Evolutionary conservation across 73 alveolate species (phyloP).

Genomic region (Breviolum minutum): DNA sequence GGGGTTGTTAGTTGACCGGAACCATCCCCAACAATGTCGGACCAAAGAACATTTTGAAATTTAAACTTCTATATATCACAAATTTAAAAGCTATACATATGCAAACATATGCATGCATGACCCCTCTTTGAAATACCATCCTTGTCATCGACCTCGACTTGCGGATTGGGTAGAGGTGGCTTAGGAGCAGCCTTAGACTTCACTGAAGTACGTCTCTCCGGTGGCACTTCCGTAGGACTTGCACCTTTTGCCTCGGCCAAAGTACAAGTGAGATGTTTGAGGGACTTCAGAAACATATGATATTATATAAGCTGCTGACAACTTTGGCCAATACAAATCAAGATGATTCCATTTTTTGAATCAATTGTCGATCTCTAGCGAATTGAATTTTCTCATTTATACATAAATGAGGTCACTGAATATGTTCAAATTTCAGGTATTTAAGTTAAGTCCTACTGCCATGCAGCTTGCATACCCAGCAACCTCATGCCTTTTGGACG

Average conservation of each 20-base stretch:
- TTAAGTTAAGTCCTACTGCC: neutral
- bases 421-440: neutral
- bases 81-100: neutral
- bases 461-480: neutral
- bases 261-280: no score
- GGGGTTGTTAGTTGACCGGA: no score
- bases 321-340: no score
- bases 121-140: no score
- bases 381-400: neutral
- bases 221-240: no score
- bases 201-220: no score
- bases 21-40: neutral
- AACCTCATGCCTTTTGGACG: neutral
- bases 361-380: neutral
- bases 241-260: no score
- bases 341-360: neutral
- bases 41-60: neutral
- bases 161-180: no score
- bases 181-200: no score
- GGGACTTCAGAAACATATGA: no score
- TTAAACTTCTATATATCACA: neutral
- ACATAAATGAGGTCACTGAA: neutral
- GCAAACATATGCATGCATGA: neutral
- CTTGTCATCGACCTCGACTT: no score
- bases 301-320: no score